Evolutionary conservation across 169 alveolate genomes (phyloP), one percentile per base, ranked within the genome.

Genomic region (Babesia ovata): DNA sequence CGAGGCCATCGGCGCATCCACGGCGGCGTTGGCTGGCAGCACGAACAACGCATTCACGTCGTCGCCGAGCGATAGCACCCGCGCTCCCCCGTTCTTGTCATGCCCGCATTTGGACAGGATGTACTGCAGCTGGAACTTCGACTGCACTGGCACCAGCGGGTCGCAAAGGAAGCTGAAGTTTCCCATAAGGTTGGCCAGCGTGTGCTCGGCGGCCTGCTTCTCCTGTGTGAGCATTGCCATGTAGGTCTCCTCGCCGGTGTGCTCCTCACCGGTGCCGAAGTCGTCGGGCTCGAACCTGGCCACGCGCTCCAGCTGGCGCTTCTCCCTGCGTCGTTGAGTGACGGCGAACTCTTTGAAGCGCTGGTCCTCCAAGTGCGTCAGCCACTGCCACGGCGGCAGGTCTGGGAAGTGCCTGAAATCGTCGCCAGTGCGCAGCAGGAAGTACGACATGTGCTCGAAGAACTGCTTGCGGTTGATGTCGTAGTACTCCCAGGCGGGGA

Each of bases 401-500:
- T 93, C 95, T 12, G 96, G 96, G 88, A 93, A 93, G 75, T 87
- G 85, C 61, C 94, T 87, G 73, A 75, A 88, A 62, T 89, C 92
- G 50, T 90, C 95, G 21, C 96, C 96, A 9, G 95, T 91, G 42
- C 93, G 81, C 29, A 86, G 66, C 33, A 93, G 84, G 78, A 78
- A 93, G 79, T 88, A 93, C 39, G 86, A n/a, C 92, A 93, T 84
- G 84, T 93, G 94, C 83, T 93, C 95, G 54, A 84, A 67, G 65
- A 93, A 90, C 33, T 91, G 93, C 62, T 84, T 69, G 74, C 96
- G 62, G 88, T 92, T 91, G 46, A 92, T 86, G 78, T 92, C 95
- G 69, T 92, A 91, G 84, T 79, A 86, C 82, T 91, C 96, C 96
- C 96, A 92, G 6, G 93, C 85, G 39, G 95, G 95, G 39, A 87